Conservation (phyloP, 768 basidiomycete genomes). For the Lactarius akahatsu region DNA sequence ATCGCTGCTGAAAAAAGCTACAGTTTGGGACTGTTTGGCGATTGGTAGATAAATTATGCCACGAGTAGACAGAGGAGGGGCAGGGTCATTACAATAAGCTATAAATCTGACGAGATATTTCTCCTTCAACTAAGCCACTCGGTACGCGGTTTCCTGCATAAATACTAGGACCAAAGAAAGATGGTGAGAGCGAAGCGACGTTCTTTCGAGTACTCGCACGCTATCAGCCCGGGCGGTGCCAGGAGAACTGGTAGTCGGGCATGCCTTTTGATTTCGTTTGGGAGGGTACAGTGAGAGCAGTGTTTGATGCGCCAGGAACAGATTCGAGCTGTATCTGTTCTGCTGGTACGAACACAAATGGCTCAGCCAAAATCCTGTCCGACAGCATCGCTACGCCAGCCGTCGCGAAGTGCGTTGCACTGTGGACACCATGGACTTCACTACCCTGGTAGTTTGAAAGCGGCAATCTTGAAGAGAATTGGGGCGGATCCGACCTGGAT, state of each 20-base stretch:
- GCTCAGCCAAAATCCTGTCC: not conserved
- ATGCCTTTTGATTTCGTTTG: not conserved
- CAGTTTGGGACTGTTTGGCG: too few relatives aligned
- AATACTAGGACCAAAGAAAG: not conserved
- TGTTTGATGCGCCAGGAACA: not conserved
- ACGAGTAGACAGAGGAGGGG: too few relatives aligned
- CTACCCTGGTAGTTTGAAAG: not conserved
- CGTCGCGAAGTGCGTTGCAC: not conserved
- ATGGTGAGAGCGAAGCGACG: not conserved
- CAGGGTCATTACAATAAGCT: too few relatives aligned
- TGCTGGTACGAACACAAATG: conserved; percentile 1
- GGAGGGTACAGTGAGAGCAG: not conserved
- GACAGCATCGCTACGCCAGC: not conserved
- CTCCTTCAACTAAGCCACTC: too few relatives aligned
- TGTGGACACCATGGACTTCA: not conserved
- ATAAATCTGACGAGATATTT: too few relatives aligned
- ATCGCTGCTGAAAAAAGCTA: too few relatives aligned
- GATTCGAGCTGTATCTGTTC: not conserved
- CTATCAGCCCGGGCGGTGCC: not conserved
- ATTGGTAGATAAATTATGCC: too few relatives aligned
- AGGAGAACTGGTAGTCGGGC: not conserved
- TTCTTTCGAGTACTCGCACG: not conserved
- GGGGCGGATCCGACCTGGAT: not conserved
- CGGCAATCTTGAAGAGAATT: not conserved
- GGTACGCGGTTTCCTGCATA: not conserved